phyloP scores from a whole-genome alignment of 1,284 basidiomycete genomes.

The Schizopora paradoxa region DNA sequence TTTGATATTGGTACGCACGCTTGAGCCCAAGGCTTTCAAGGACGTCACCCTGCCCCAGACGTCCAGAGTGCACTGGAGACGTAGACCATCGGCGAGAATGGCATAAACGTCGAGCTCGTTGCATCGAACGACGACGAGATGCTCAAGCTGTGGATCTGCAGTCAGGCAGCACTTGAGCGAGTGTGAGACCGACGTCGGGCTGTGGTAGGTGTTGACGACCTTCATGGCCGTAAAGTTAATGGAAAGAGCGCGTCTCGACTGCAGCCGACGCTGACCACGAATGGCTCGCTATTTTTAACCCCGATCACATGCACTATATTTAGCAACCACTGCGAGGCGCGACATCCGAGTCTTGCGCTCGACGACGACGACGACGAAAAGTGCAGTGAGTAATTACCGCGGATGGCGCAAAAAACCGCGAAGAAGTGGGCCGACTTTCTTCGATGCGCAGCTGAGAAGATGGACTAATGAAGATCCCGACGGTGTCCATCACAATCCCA shows the following conservation, averaged over 20 bases:
- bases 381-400: no score
- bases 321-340: not conserved
- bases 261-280: not conserved
- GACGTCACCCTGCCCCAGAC: slow-evolving; percentile 62
- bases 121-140: slow-evolving; percentile 62
- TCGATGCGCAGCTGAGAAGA: no score
- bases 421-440: no score
- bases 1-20: slow-evolving; percentile 33
- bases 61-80: slow-evolving; percentile 49
- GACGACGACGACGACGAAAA: no score
- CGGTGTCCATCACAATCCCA: no score
- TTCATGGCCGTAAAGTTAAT: slow-evolving; percentile 43
- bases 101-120: slow-evolving; percentile 63
- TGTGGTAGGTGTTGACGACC: slow-evolving; percentile 63
- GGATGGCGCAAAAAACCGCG: no score
- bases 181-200: slow-evolving; percentile 54
- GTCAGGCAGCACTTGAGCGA: slow-evolving; percentile 57
- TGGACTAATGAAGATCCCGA: no score
- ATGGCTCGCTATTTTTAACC: not conserved
- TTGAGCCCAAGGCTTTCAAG: slow-evolving; percentile 44
- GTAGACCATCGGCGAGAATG: slow-evolving; percentile 50
- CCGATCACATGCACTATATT: not conserved
- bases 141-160: slow-evolving; percentile 42
- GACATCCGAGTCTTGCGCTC: not conserved
- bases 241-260: not conserved